Base-by-base conservation (phyloP, 1,284 basidiomycete species). In the Lignosus rhinocerotis region DNA sequence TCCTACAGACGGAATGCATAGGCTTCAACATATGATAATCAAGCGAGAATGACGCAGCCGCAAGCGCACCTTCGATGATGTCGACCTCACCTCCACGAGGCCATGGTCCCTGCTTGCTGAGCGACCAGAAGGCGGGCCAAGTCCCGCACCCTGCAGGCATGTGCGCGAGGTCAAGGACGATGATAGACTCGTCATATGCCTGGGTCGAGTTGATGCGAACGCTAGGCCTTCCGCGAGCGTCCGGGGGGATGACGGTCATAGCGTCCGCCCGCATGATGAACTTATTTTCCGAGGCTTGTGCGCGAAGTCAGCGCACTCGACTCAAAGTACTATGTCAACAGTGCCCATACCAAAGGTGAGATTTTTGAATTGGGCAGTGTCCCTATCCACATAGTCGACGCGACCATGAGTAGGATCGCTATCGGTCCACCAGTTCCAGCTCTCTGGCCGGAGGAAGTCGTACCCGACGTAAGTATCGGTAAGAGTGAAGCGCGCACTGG, bases 71-170 rank as follows among this genome's bases (percentile, higher is more conserved):
- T 72, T 83, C 81, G n/a, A 83, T 76, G 58, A 83, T 80, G 63
- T 85, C 83, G 21, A 78, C 73, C 61, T 79, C 76, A 7, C 83
- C 83, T 17, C 83, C 82, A 2, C 72, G 36, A 0, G 83, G 83
- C 84, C 84, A 85, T 9, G 78, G 80, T 0, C 80, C 78, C 33
- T 67, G 63, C 48, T 75, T 61, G 46, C 81, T 84, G 34, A 82
- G 65, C 30, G 84, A 83, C 86, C 87, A 89, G 66, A 81, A 87
- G 10, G 86, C 86, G 8, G 86, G 86, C 87, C 86, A 88, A 12
- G 81, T 83, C 6, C 67, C 72, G 56, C 82, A 84, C 3, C 82
- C 82, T 49, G 73, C 66, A 0, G 84, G 84, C 80, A 85, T 85
- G 67, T 85, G 84, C 41, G 66, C 56, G 33, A 85, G 58, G 62